phyloP scores from a whole-genome alignment of 169 alveolate genomes.

The Perkinsus chesapeaki region DNA sequence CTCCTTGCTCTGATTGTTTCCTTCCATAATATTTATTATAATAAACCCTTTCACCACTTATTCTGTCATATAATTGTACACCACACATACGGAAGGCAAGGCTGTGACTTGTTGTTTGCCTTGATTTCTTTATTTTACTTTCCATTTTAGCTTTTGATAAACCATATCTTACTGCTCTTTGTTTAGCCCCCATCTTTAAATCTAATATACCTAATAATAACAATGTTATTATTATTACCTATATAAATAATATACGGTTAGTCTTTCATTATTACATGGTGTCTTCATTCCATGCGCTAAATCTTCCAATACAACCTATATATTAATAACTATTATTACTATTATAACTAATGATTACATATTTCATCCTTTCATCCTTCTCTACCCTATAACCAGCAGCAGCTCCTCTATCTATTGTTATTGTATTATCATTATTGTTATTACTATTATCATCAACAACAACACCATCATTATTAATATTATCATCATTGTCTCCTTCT shows the following conservation, averaged over 20 bases:
- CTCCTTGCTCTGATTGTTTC: not conserved
- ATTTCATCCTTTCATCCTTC: too few species aligned
- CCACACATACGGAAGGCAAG: not conserved
- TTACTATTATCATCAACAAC: too few species aligned
- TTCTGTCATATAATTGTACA: not conserved
- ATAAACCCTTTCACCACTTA: not conserved
- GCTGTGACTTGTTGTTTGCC: not conserved
- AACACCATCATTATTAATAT: not conserved
- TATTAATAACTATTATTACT: too few species aligned
- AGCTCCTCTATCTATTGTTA: too few species aligned
- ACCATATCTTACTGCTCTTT: not conserved
- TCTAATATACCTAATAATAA: not conserved
- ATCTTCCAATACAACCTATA: not conserved
- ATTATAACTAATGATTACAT: too few species aligned
- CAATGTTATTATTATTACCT: not conserved
- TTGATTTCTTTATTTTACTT: not conserved
- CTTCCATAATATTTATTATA: not conserved
- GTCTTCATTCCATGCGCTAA: not conserved
- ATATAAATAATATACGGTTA: too few species aligned
- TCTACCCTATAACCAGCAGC: too few species aligned
- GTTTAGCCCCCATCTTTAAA: not conserved
- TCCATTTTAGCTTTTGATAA: not conserved
- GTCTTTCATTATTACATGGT: too few species aligned
- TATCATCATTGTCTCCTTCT: not conserved
- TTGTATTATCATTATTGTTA: too few species aligned